phyloP scores from a whole-genome alignment of 768 basidiomycete species.

The Mycena sanguinolenta region DNA sequence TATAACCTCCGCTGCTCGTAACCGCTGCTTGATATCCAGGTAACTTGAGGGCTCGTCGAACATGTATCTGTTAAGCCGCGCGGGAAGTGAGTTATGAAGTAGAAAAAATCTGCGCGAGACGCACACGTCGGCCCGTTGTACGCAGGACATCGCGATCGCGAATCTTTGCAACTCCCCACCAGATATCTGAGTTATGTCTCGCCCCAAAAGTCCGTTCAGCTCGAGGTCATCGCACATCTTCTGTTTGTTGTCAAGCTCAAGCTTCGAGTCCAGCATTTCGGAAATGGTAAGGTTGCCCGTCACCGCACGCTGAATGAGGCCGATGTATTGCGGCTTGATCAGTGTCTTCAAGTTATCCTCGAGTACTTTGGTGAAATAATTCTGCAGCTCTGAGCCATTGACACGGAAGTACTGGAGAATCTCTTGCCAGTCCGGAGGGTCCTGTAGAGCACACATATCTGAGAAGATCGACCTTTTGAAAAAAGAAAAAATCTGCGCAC shows the following conservation, averaged over 20 bases:
- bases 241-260: conserved; percentile 91
- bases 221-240: conserved; percentile 89
- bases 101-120: conserved; percentile 47
- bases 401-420: conserved; percentile 98
- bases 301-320: conserved; percentile 97
- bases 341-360: conserved; percentile 99
- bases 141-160: conserved; percentile 97
- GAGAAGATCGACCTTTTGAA: conserved; percentile 12
- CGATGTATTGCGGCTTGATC: conserved; percentile 99
- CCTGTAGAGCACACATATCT: conserved; percentile 59
- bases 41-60: conserved; percentile 99
- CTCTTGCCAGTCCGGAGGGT: conserved; percentile 99
- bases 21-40: conserved; percentile 94
- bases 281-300: conserved; percentile 89
- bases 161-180: conserved; percentile 99
- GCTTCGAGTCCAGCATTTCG: conserved; percentile 93
- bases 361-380: conserved; percentile 99
- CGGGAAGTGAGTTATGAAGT: conserved; percentile 9
- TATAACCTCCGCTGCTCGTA: conserved; percentile 96
- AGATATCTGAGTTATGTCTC: conserved; percentile 88
- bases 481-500: conserved; percentile 63
- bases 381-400: conserved; percentile 98
- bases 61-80: conserved; percentile 79
- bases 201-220: conserved; percentile 86
- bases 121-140: conserved; percentile 95